phyloP scores from a whole-genome alignment of 1,284 basidiomycete species.

The Sporisorium sorghi region DNA sequence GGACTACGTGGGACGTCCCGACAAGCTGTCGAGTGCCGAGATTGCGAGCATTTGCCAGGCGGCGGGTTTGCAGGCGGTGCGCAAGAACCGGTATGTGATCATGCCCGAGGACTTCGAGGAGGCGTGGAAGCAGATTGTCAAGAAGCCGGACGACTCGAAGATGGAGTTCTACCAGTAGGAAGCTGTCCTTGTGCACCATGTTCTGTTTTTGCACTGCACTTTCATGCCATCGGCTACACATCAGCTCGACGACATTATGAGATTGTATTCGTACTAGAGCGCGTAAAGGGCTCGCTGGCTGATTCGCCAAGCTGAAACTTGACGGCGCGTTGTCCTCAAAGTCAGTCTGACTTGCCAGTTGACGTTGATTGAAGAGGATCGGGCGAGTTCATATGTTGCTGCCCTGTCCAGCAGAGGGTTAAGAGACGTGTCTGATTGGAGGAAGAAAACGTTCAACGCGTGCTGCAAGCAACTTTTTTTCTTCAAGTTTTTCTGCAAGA shows the following conservation, averaged over 20 bases:
- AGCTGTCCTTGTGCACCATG: neutral
- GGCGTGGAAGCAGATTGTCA: slow-evolving; percentile 68
- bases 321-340: neutral
- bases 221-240: neutral
- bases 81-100: slow-evolving; percentile 97
- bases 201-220: slow-evolving; percentile 22
- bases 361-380: neutral
- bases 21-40: slow-evolving; percentile 93
- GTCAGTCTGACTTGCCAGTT: neutral
- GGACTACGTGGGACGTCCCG: slow-evolving; percentile 97
- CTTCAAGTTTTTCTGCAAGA: neutral
- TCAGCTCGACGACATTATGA: neutral
- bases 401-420: neutral
- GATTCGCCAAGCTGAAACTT: too few species aligned
- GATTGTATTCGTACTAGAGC: neutral
- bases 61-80: slow-evolving; percentile 95
- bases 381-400: neutral
- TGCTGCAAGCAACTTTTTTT: slow-evolving; percentile 3
- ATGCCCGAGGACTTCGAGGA: slow-evolving; percentile 93
- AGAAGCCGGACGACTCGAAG: slow-evolving; percentile 66
- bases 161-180: slow-evolving; percentile 67
- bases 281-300: neutral
- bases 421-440: slow-evolving; percentile 12
- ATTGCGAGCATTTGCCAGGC: slow-evolving; percentile 96
- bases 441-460: neutral